Conservation (phyloP, 1,284 basidiomycete genomes). For the Cutaneotrichosporon curvatum region DNA sequence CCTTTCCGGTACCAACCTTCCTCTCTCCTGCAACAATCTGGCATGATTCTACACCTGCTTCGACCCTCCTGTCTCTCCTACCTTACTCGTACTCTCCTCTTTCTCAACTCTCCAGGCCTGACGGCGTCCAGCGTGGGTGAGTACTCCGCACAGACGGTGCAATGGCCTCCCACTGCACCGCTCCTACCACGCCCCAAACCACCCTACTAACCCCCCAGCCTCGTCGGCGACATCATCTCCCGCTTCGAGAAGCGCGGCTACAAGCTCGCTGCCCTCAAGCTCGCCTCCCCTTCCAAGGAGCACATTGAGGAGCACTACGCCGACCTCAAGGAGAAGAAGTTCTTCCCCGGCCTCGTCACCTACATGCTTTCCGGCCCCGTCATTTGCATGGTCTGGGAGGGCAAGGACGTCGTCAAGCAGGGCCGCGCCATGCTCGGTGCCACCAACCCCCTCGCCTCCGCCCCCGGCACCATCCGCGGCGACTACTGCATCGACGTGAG, state of each 20-base stretch:
- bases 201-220: conserved; percentile 34
- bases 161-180: too few species aligned
- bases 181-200: too few species aligned
- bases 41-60: too few species aligned
- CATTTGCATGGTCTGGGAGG: conserved; percentile 94
- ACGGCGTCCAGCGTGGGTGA: conserved; percentile 83
- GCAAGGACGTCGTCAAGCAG: conserved; percentile 91
- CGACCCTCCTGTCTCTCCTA: background rate
- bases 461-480: conserved; percentile 55
- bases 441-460: conserved; percentile 90
- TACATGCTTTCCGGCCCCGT: conserved; percentile 95
- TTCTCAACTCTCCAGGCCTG: conserved; percentile 56
- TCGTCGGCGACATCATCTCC: conserved; percentile 86
- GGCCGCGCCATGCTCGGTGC: conserved; percentile 92
- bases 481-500: conserved; percentile 41
- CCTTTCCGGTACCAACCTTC: background rate
- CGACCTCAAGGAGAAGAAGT: conserved; percentile 81
- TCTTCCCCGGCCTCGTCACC: conserved; percentile 88
- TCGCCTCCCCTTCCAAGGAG: conserved; percentile 63
- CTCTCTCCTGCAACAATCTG: background rate
- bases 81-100: background rate
- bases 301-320: conserved; percentile 91
- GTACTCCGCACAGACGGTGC: conserved; percentile 10
- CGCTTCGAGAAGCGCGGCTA: conserved; percentile 94
- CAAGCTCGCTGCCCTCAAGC: conserved; percentile 78